phyloP scores from a whole-genome alignment of 768 basidiomycete species.

The Agrocybe pediades region DNA sequence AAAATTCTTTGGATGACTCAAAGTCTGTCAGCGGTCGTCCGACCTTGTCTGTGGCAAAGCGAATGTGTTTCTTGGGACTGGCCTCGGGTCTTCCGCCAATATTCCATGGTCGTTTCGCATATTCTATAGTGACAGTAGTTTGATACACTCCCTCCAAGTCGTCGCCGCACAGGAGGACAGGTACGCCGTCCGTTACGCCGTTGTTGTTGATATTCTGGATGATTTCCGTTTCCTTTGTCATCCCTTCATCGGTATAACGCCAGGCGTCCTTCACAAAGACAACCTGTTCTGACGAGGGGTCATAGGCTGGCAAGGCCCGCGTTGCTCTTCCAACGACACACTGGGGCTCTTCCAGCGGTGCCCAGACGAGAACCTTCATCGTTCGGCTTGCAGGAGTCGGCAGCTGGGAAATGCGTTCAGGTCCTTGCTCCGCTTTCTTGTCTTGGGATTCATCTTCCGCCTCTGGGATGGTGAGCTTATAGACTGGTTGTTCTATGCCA shows the following conservation, averaged over 20 bases:
- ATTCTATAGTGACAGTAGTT: neutral
- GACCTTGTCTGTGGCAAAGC: neutral
- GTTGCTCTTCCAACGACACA: constrained; percentile 18
- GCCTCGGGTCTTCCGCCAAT: no score
- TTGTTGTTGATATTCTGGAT: constrained; percentile 15
- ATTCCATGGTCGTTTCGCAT: neutral
- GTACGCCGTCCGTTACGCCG: constrained; percentile 20
- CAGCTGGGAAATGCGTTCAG: no score
- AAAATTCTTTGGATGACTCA: neutral
- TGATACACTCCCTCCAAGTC: neutral
- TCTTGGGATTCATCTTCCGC: no score
- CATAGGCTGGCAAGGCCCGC: constrained; percentile 17
- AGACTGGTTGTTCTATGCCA: neutral
- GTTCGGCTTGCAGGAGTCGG: no score
- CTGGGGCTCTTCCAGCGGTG: neutral
- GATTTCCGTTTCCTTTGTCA: constrained; percentile 20
- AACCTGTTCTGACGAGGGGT: constrained; percentile 5
- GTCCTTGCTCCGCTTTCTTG: no score
- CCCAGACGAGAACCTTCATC: neutral
- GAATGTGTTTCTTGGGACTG: no score
- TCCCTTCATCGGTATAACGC: constrained; percentile 16
- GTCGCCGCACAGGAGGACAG: constrained; percentile 11
- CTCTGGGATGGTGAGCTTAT: neutral
- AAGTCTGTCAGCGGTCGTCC: neutral
- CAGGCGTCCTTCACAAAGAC: constrained; percentile 33